Evolutionary conservation across 768 basidiomycete species (phyloP), one percentile per base, ranked within the genome.

Genomic region (Leccinum imitatum): DNA sequence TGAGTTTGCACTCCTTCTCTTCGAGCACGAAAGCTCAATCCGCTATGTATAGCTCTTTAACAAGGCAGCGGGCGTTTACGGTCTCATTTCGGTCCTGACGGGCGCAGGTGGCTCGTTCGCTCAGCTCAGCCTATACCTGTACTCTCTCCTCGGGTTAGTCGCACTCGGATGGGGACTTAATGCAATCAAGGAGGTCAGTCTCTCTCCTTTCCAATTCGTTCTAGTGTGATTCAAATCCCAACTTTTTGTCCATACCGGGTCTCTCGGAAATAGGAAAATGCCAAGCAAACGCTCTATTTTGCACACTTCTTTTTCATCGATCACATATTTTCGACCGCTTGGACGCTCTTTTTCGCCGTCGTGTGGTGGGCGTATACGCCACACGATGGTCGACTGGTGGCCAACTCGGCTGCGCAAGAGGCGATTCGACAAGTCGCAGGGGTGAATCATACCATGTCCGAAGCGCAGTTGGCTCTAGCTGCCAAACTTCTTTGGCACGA

Each of bases 21-120:
- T 37, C 19, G 30, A 27, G n/a, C 27, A 27, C 48, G n/a, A 44
- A 51, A 50, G 19, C 66, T 63, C 62, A 67, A 52, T 58, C 41
- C 65, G 53, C 10, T 13, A 9, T 10, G 11, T 7, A 25, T 68
- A 91, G 91, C 77, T 94, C 56, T 79, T 99, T 65, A 99, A 99
- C 83, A 99, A 99, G 77, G 96, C 95, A 53, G 95, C 97, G 19
- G 96, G 97, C 54, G 85, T 98, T 9, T 99, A 98, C 72, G 97
- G 97, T 57, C 84, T 99, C 59, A 87, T 99, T 59, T 95, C 95
- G 6, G 84, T 95, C 58, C 76, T 95, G 60, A 90, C 90, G 1
- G 95, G 95, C 19, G 89, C 91, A 31, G 93, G 91, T n/a, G 89
- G 90, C n/a, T 87, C 89, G n/a, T 86, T 94, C 65, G 87, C 90